Evolutionary conservation across 1,284 basidiomycete species (phyloP).

Genomic region (Erythrobasidium hasegawianum): DNA sequence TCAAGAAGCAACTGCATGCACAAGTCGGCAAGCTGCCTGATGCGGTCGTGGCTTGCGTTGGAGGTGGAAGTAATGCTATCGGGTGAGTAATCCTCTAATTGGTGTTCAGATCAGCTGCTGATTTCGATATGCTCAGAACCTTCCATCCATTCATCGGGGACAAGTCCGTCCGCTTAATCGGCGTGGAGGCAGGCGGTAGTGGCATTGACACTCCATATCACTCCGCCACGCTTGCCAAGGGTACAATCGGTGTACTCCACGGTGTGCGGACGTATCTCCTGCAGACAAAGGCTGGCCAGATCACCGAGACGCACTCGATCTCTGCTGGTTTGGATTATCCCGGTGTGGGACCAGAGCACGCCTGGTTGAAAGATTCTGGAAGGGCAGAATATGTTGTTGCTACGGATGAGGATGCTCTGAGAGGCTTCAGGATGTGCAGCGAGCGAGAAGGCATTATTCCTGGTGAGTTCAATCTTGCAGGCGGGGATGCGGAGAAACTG

Average conservation of each 20-base stretch:
- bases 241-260: constrained; percentile 90
- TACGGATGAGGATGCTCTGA: constrained; percentile 86
- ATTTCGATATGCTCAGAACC: constrained; percentile 49
- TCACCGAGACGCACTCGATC: constrained; percentile 94
- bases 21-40: constrained; percentile 81
- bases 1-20: constrained; percentile 79
- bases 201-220: constrained; percentile 80
- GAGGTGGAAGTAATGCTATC: constrained; percentile 95
- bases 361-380: constrained; percentile 90
- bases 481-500: not conserved
- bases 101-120: no score
- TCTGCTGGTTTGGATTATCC: constrained; percentile 91
- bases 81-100: constrained; percentile 52
- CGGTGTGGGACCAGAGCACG: constrained; percentile 92
- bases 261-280: constrained; percentile 93
- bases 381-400: constrained; percentile 90
- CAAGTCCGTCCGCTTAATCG: constrained; percentile 73
- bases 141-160: constrained; percentile 93
- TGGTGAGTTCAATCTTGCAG: constrained; percentile 54
- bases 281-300: constrained; percentile 83
- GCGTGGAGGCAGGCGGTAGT: constrained; percentile 95
- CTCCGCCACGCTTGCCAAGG: constrained; percentile 86
- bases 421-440: constrained; percentile 85
- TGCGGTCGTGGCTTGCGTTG: constrained; percentile 92
- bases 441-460: constrained; percentile 97